Percentiles rank a stretch among this genome's conserved stretches.
Conservation (phyloP, 2,329 filamentous ascomycete genomes). For the Blumeria hordei region DNA sequence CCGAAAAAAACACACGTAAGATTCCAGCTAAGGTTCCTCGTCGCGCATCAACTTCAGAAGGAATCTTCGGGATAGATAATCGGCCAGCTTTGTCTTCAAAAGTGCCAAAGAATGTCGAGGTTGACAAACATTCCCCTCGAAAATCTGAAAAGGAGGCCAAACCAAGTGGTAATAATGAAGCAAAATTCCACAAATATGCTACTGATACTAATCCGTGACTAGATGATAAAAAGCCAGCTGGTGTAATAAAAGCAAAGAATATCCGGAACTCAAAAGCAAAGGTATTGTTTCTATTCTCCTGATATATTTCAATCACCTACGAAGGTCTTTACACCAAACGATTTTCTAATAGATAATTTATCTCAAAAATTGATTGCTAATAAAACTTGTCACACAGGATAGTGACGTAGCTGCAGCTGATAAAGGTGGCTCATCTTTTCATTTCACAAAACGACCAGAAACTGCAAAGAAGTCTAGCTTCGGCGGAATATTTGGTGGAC, state of each 20-base stretch:
- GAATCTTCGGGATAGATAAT: slow-evolving; percentile 32
- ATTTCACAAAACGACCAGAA: slow-evolving; percentile 29
- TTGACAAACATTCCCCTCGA: slow-evolving; percentile 22
- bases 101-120: slow-evolving; percentile 53
- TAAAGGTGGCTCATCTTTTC: slow-evolving; percentile 21
- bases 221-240: slow-evolving; percentile 24
- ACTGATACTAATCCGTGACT: slow-evolving; percentile 13
- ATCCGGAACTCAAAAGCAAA: slow-evolving; percentile 16
- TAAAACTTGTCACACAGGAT: slow-evolving; percentile 39
- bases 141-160: slow-evolving; percentile 21
- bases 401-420: slow-evolving; percentile 38
- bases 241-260: slow-evolving; percentile 18
- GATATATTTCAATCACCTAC: slow-evolving; percentile 3
- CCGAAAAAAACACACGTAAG: slow-evolving; percentile 33
- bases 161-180: slow-evolving; percentile 17
- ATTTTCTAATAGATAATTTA: neutral
- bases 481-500: slow-evolving; percentile 35
- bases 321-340: neutral
- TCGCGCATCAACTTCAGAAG: slow-evolving; percentile 41
- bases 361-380: slow-evolving; percentile 15
- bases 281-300: neutral
- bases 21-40: slow-evolving; percentile 36
- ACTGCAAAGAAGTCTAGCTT: slow-evolving; percentile 35
- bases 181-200: slow-evolving; percentile 23
- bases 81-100: slow-evolving; percentile 40